Base-by-base conservation (phyloP, 768 basidiomycete genomes). In the Trametes villosa region DNA sequence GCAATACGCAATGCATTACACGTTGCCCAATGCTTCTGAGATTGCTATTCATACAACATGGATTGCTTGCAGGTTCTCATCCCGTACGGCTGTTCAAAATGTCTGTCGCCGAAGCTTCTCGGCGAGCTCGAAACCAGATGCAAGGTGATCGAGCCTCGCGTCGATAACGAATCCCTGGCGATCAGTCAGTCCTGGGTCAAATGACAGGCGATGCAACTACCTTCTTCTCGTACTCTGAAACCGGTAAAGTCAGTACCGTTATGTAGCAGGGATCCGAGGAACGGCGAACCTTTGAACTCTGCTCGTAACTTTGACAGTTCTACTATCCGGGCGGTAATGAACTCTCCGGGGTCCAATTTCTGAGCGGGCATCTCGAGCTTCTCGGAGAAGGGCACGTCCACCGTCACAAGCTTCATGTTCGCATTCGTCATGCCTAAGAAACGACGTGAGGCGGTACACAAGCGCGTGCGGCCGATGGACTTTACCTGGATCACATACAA, bases 381-480 rank as follows among this genome's bases (percentile, higher is more conserved):
- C 61, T 84, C 85, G n/a, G 83, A 78, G 55, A 98, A 77, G 33
- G 78, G 72, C 44, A 94, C 89, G 59, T 82, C 80, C 29, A 96
- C 78, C 18, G 88, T 79, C 47, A 93, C 86, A 22, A 97, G 83
- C 67, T 92, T 88, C 92, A 96, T 96, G 70, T 91, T 96, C 13
- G 96, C 91, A 44, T 87, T 94, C 20, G 92, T 90, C 94, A 98
- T 95, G 11, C 96, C 94, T 92, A 29, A 24, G 18, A 9, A 20
- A 22, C 0, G 33, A 31, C 52, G 26, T 52, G 36, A 34, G 12
- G 41, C 24, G n/a, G 15, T 40, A 1, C 26, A 34, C 17, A 31
- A 11, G 12, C 13, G 56, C n/a, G 41, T 47, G 60, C 42, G 38
- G 29, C 24, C 12, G 44, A 54, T 49, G 29, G 4, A 18, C 68